phyloP scores from a whole-genome alignment of 179 eudicot species.

The Silene coronaria region DNA sequence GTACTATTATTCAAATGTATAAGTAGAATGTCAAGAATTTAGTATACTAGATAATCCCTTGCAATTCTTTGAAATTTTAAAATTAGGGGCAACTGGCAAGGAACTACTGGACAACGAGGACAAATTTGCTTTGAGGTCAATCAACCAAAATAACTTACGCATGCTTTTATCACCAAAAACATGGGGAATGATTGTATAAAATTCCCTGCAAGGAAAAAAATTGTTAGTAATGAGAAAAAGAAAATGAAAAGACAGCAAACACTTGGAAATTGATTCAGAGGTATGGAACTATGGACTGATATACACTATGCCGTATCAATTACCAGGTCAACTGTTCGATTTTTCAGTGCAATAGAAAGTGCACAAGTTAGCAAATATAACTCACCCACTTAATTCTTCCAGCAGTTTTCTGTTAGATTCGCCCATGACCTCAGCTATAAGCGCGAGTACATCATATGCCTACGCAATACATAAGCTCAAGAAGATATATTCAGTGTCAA shows the following conservation, averaged over 20 bases:
- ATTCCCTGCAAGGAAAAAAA: slow-evolving; percentile 52
- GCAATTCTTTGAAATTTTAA: not conserved
- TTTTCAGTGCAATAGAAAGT: not conserved
- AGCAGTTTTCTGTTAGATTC: slow-evolving; percentile 49
- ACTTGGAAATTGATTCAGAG: not conserved
- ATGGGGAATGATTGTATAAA: slow-evolving; percentile 81
- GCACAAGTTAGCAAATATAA: not conserved
- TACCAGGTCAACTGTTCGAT: not conserved
- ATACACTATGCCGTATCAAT: not conserved
- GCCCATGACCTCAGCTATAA: slow-evolving; percentile 70
- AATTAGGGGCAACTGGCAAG: not conserved
- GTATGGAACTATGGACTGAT: too few relatives aligned
- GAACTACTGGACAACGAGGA: not conserved
- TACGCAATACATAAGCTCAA: slow-evolving; percentile 19
- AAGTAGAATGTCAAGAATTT: not conserved
- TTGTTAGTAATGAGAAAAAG: not conserved
- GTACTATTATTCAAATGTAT: not conserved
- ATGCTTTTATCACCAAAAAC: slow-evolving; percentile 82
- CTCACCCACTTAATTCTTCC: slow-evolving; percentile 86
- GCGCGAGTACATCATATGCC: slow-evolving; percentile 86
- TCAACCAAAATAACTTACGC: slow-evolving; percentile 48
- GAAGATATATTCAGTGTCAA: not conserved
- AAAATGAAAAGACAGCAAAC: not conserved
- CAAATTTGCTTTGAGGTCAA: not conserved
- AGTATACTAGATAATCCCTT: not conserved